These are phyloP conservation scores for Pichia sp. DNA, from an alignment of 1,139 yeast genomes.

Conservation along the genomic window DNA sequence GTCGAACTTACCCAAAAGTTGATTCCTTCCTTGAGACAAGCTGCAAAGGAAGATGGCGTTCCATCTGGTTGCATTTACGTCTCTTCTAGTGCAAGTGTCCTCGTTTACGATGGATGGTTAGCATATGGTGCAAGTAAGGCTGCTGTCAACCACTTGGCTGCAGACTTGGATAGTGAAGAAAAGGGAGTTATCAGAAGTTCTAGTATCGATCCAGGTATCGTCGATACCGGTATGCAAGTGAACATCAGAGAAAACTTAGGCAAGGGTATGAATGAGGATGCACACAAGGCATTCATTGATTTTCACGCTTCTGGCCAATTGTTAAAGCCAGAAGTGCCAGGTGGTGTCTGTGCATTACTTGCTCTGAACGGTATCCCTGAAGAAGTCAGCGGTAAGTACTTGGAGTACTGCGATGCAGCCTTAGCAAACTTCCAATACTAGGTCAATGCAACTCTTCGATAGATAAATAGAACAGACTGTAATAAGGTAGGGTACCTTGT, in stretches of 20 bases:
- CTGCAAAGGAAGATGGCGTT: conserved; percentile 27
- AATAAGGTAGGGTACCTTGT: too few species aligned
- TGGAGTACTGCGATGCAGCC: conserved; percentile 49
- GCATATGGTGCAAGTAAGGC: conserved; percentile 90
- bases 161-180: conserved; percentile 62
- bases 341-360: conserved; percentile 55
- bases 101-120: conserved; percentile 66
- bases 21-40: conserved; percentile 47
- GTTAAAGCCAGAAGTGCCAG: conserved; percentile 64
- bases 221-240: conserved; percentile 78
- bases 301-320: conserved; percentile 50
- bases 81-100: conserved; percentile 74
- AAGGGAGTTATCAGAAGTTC: conserved; percentile 42
- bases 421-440: conserved; percentile 15
- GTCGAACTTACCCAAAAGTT: conserved; percentile 53
- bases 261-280: conserved; percentile 48
- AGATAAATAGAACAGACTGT: too few species aligned
- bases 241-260: conserved; percentile 62
- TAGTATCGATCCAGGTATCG: conserved; percentile 91
- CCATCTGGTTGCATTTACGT: conserved; percentile 62
- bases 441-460: too few species aligned
- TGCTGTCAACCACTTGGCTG: conserved; percentile 69
- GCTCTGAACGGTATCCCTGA: conserved; percentile 50
- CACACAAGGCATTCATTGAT: conserved; percentile 51
- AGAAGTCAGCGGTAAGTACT: conserved; percentile 54